Evolutionary conservation across 116 monocot species (phyloP).

Genomic region (Phalaenopsis hybrid): DNA sequence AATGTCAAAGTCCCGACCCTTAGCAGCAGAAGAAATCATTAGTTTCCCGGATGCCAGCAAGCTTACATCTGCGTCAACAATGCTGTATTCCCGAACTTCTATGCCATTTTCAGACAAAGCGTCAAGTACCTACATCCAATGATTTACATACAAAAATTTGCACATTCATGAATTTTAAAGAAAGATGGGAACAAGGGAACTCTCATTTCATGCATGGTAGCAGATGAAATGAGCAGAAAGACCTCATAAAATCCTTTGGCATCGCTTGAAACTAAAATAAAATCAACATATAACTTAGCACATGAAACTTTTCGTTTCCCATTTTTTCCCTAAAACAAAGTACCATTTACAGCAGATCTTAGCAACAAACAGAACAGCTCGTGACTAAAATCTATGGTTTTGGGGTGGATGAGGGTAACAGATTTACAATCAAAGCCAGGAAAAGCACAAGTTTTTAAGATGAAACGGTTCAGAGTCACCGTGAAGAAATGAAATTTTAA

Average conservation of each 20-base stretch:
- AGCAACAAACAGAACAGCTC: background rate
- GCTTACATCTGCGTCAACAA: slow-evolving; percentile 58
- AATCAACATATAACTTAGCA: background rate
- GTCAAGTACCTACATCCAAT: slow-evolving; percentile 30
- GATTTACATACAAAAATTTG: background rate
- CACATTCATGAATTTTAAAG: background rate
- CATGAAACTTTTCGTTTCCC: background rate
- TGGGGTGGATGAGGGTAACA: background rate
- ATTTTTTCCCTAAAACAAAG: background rate
- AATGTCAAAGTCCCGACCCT: background rate
- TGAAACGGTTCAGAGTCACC: background rate
- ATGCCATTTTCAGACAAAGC: slow-evolving; percentile 66
- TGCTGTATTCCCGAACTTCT: slow-evolving; percentile 60
- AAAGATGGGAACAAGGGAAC: background rate
- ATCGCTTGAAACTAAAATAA: background rate
- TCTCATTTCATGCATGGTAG: background rate
- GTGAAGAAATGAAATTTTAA: background rate
- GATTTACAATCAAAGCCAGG: background rate
- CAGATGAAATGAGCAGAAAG: background rate
- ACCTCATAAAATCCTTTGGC: background rate
- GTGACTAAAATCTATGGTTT: background rate
- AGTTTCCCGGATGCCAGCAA: slow-evolving; percentile 69
- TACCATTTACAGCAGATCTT: background rate
- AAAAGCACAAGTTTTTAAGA: background rate
- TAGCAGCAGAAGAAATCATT: slow-evolving; percentile 14